These are phyloP conservation scores for Botrytis porri DNA, from an alignment of 2,329 filamentous ascomycete species.

Conservation along the genomic window DNA sequence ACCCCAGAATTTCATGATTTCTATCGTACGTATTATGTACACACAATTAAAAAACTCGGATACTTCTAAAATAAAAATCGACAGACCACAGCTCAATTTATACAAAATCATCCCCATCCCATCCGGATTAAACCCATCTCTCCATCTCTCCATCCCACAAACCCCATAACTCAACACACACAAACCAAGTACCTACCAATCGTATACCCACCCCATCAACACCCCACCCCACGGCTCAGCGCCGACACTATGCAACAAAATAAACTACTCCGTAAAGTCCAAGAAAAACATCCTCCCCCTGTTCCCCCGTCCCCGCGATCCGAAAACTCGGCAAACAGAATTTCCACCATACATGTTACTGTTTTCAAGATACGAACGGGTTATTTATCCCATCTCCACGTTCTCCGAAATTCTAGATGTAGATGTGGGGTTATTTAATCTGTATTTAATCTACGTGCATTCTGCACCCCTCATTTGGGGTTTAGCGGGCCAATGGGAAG, in stretches of 20 bases:
- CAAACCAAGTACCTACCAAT: too few species aligned
- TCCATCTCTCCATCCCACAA: neutral
- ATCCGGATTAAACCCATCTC: neutral
- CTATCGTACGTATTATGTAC: neutral
- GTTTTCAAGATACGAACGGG: neutral
- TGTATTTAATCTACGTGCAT: neutral
- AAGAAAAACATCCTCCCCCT: neutral
- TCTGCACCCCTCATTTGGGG: neutral
- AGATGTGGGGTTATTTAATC: neutral
- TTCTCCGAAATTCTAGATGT: neutral
- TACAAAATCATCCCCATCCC: neutral
- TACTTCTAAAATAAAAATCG: neutral
- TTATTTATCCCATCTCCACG: neutral
- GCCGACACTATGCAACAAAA: too few species aligned
- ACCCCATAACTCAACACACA: neutral
- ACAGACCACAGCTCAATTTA: neutral
- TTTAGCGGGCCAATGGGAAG: neutral
- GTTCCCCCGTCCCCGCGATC: neutral
- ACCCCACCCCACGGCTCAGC: neutral
- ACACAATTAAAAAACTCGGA: neutral
- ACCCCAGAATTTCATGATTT: conserved; percentile 12
- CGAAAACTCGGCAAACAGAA: neutral
- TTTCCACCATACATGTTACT: neutral
- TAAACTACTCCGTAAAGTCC: too few species aligned
- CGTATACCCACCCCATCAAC: too few species aligned